Base-by-base conservation (phyloP, 495 filamentous ascomycete species). In the Aspergillus ostianus region DNA sequence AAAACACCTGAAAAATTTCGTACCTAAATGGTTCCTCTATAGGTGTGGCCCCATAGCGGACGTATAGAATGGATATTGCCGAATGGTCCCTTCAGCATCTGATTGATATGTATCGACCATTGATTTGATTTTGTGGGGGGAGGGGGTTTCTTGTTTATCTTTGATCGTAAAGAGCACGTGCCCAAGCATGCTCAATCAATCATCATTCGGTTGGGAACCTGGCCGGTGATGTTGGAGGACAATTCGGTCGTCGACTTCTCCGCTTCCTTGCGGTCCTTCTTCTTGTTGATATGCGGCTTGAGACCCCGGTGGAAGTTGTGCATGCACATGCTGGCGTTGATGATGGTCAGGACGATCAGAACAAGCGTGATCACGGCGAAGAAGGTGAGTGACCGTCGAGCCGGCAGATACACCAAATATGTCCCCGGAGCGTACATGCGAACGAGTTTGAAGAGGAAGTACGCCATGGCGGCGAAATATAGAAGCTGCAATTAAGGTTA, bases 391-490 rank as follows among this genome's bases (percentile, higher is more conserved):
- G 86, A 90, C 56, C 85, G 84, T 48, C 86, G 84, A 18, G 91
- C 92, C 0, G 93, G 85, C 23, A 79, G 57, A 73, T 97, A 98
- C 58, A 79, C 70, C 6, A 70, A 30, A 27, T 64, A 69, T n/a
- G 76, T 77, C 15, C 64, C 64, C 17, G 79, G 73, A 58, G 84
- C 82, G 77, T 95, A 98, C 87, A 98, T 98, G 69, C 94, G 92
- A 56, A 92, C 86, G 26, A 97, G 85, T 80, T 98, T 98, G 85
- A 98, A 98, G 68, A 96, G 82, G 82, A 98, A 98, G 77, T 98
- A 98, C 51, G 89, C 92, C 64, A 98, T 82, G 44, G 85, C 93
- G 53, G 86, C 92, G 67, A 96, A 91, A 74, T 96, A 95, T 19
- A 96, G 81, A 48, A 92, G 68, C 84, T 85, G 62, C 45, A 21